Base-by-base conservation (phyloP, 2,329 filamentous ascomycete species). In the Scortechinia acanthostroma region DNA sequence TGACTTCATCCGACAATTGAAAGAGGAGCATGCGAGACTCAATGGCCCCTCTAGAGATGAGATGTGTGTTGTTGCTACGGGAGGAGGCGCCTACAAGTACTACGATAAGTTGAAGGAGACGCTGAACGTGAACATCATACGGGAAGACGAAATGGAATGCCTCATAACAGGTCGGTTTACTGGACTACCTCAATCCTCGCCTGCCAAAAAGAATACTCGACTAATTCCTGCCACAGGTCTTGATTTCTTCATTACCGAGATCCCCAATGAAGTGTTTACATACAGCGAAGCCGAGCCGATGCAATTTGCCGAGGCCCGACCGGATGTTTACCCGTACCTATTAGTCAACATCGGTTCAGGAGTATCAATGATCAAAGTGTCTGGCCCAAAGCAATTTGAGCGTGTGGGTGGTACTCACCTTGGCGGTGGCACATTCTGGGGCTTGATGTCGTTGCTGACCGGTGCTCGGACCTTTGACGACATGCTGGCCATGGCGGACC, bases 141-240 rank as follows among this genome's bases (percentile, higher is more conserved):
- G 90, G 37, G 93, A 97, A 64, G 93, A 98, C 58, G 93, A 98
- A 68, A 98, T 98, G 93, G 90, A 95, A 63, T 98, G 93, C 60
- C 69, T 98, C 47, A 98, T 98, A 51, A 93, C 93, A 57, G 90
- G 88, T 90, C 63, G 51, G 71, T 19, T n/a, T 30, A 10, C 25
- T n/a, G n/a, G n/a, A n/a, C n/a, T n/a, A n/a, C n/a, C n/a, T n/a
- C n/a, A n/a, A n/a, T n/a, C n/a, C 10, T 17, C 23, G 42, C 19
- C 21, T n/a, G 15, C 21, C 14, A 4, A 19, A n/a, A 22, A 44
- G 13, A n/a, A n/a, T n/a, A n/a, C n/a, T 6, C 16, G n/a, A n/a
- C n/a, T n/a, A n/a, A n/a, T n/a, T n/a, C n/a, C n/a, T n/a, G n/a
- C n/a, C 14, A 50, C 54, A 89, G 90, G 91, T 13, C 81, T 98